A percentile compares a stretch with the other conserved stretches of the same genome.
Conservation (phyloP, 441 rosid genomes). For the Sinapis alba region DNA sequence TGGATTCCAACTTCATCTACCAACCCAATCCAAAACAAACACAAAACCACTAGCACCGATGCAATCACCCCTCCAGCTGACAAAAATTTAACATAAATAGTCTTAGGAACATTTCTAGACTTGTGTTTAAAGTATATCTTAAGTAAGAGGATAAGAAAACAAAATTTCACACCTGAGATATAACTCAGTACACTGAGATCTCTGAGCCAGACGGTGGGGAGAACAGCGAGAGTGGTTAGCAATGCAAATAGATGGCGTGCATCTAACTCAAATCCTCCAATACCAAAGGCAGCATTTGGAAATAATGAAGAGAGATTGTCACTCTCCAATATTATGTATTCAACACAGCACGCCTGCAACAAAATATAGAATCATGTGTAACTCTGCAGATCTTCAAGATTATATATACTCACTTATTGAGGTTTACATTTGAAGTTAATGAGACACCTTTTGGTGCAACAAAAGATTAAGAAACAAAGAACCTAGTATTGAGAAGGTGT, state of each 20-base stretch:
- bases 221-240: conserved; percentile 72
- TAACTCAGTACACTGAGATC: conserved; percentile 89
- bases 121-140: background rate
- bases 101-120: conserved; percentile 10
- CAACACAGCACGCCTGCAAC: conserved; percentile 87
- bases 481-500: background rate
- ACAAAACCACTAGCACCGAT: conserved; percentile 70
- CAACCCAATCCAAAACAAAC: conserved; percentile 88
- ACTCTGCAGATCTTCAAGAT: background rate
- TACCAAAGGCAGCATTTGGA: conserved; percentile 71
- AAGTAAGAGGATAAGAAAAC: background rate
- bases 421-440: background rate
- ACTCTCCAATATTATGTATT: conserved; percentile 86
- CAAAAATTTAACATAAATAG: conserved; percentile 7
- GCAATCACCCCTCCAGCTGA: conserved; percentile 96
- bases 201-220: conserved; percentile 92
- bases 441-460: conserved; percentile 2
- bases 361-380: background rate
- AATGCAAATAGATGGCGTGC: conserved; percentile 73
- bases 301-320: conserved; percentile 79
- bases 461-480: conserved; percentile 15
- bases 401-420: background rate
- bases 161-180: conserved; percentile 62
- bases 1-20: conserved; percentile 70
- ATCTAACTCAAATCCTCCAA: conserved; percentile 59